Evolutionary conservation across 768 basidiomycete species (phyloP), one percentile per base, ranked within the genome.

Genomic region (Phanerochaete sordida): DNA sequence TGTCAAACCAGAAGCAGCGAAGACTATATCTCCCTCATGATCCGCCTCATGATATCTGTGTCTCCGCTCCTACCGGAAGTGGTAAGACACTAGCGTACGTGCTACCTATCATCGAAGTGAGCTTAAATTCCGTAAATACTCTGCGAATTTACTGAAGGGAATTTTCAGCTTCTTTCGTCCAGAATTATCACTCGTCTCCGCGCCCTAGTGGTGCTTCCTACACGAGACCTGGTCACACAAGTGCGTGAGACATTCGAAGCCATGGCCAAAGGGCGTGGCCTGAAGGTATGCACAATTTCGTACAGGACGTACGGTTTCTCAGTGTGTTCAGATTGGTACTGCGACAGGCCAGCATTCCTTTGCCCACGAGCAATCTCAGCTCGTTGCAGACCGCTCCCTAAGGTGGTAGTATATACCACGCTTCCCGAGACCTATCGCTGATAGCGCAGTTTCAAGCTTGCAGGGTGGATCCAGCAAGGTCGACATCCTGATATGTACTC

Each of bases 71-170:
- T 0, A 99, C 97, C 0, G 97, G 97, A 24, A 97, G 95, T 65
- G 97, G 97, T 0, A 99, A 99, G 73, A 99, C 96, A 0, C 80
- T 99, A 28, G 91, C 93, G n/a, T 99, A 99, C 74, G 91, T 88
- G 1, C 75, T 98, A 33, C 97, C 97, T 0, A 90, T 98, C 57
- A 79, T 97, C 30, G 93, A 97, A 81, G 93, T 90, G 59, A 54
- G 16, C 39, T 35, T 1, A 43, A 16, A 30, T 24, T 1, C 19
- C 21, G 2, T 21, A 6, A 15, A 30, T 30, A n/a, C 15, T 53
- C 9, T 53, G 9, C 35, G 33, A 13, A 13, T 39, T 24, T 46
- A n/a, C n/a, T 37, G 48, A 39, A 19, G n/a, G 52, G 2, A 26
- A 5, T 7, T 23, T 57, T 11, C 26, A 70, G 91, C 79, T 87